These are phyloP conservation scores for Salvia miltiorrhiza DNA, from an alignment of 257 asterid species.

Conservation along the genomic window DNA sequence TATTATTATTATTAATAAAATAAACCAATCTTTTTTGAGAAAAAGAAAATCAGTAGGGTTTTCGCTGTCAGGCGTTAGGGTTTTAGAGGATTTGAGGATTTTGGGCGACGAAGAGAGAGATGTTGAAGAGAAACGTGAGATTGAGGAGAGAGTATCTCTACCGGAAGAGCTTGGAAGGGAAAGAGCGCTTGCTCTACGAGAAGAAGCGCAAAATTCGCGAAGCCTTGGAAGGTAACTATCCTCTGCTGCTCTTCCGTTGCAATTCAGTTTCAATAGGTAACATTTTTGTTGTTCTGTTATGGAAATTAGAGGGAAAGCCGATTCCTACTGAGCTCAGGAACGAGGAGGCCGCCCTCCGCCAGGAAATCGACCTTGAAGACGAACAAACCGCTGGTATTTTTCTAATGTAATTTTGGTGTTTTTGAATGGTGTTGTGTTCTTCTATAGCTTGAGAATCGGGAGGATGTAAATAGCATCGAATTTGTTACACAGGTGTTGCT, in stretches of 20 bases:
- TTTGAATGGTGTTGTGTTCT: background rate
- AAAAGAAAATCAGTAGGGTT: too few relatives aligned
- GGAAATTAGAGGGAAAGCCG: constrained; percentile 75
- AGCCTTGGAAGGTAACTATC: constrained; percentile 63
- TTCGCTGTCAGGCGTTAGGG: too few relatives aligned
- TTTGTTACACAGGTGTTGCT: background rate
- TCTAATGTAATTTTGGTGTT: background rate
- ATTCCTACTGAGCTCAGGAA: constrained; percentile 97
- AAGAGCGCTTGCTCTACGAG: constrained; percentile 79
- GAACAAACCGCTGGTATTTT: constrained; percentile 70
- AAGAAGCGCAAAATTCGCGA: constrained; percentile 82
- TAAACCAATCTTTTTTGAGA: too few relatives aligned
- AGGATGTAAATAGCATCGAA: background rate
- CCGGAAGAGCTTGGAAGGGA: constrained; percentile 88
- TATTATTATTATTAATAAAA: too few relatives aligned
- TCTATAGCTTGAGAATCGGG: background rate
- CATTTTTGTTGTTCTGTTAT: background rate
- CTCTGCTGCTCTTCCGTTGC: background rate
- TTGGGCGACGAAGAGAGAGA: constrained; percentile 3
- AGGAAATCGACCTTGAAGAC: constrained; percentile 91
- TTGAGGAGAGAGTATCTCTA: constrained; percentile 79
- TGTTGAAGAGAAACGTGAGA: constrained; percentile 81
- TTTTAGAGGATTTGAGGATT: too few relatives aligned
- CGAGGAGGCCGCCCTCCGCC: constrained; percentile 89
- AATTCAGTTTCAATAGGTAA: background rate